Percentiles rank a stretch among this genome's conserved stretches.
Evolutionary conservation across 1,284 basidiomycete genomes (phyloP).

Genomic region (Ustilago cynodontis): DNA sequence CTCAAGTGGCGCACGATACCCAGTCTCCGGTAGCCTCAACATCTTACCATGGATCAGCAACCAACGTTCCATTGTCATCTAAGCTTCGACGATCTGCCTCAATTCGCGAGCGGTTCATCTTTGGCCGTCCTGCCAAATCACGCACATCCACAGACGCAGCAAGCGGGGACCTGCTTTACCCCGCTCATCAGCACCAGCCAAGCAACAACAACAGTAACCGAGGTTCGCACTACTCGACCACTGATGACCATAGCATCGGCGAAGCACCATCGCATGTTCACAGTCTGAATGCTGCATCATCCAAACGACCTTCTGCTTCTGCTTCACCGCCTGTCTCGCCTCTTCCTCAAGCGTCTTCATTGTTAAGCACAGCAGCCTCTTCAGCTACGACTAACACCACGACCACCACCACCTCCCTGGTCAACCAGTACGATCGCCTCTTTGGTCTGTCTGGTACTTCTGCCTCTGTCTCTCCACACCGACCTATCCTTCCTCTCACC

Average conservation of each 20-base stretch:
- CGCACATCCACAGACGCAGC: constrained; percentile 9
- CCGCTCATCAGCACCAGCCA: constrained; percentile 5
- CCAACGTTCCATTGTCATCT: constrained; percentile 7
- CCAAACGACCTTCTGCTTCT: background rate
- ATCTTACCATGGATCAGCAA: constrained; percentile 11
- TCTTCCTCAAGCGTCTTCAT: background rate
- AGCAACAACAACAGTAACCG: constrained; percentile 4
- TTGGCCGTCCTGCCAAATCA: constrained; percentile 16
- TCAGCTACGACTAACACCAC: background rate
- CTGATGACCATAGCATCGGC: constrained; percentile 31
- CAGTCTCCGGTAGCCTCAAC: constrained; percentile 1
- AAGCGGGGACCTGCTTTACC: constrained; percentile 25
- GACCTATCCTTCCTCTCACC: background rate
- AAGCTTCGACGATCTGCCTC: constrained; percentile 1
- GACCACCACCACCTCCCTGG: background rate
- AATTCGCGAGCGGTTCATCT: constrained; percentile 14
- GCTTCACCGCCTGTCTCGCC: constrained; percentile 13
- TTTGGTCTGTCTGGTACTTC: constrained; percentile 13
- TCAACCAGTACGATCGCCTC: constrained; percentile 33
- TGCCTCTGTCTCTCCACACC: constrained; percentile 16
- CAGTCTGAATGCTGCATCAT: constrained; percentile 5
- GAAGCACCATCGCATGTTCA: constrained; percentile 25
- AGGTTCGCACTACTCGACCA: constrained; percentile 19
- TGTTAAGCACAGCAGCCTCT: constrained; percentile 4
- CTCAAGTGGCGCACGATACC: background rate